phyloP scores from a whole-genome alignment of 2,329 filamentous ascomycete genomes.

The Epichloe festucae region DNA sequence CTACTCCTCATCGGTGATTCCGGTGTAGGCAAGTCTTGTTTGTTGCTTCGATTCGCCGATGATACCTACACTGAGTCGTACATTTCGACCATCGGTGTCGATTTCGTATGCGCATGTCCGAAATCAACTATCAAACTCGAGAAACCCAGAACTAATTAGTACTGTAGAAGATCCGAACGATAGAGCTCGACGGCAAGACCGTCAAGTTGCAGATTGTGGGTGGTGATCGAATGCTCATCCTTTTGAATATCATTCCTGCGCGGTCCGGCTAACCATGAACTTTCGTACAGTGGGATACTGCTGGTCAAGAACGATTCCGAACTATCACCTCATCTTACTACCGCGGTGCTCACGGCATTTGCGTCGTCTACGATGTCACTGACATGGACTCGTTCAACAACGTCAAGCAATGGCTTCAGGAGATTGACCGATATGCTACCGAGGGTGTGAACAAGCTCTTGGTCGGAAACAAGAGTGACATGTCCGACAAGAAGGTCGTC shows the following conservation, averaged over 20 bases:
- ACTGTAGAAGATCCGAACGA: constrained; percentile 92
- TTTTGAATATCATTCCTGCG: neutral
- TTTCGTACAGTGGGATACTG: constrained; percentile 78
- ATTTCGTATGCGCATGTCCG: constrained; percentile 65
- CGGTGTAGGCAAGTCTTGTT: constrained; percentile 98
- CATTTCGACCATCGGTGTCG: constrained; percentile 98
- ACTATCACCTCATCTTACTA: constrained; percentile 99
- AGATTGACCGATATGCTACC: constrained; percentile 98
- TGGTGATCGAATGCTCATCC: constrained; percentile 10
- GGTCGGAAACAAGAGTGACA: constrained; percentile 99
- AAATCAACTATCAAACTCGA: too few relatives aligned
- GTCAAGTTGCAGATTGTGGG: constrained; percentile 98
- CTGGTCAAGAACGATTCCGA: constrained; percentile 97
- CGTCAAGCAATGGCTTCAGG: constrained; percentile 99
- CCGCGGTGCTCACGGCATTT: constrained; percentile 96
- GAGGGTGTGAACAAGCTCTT: constrained; percentile 99
- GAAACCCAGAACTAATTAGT: constrained; percentile 7
- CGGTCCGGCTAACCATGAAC: neutral
- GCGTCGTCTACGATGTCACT: constrained; percentile 99
- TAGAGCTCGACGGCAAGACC: constrained; percentile 98
- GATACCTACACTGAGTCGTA: constrained; percentile 99
- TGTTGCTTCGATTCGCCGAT: constrained; percentile 94
- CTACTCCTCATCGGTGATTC: constrained; percentile 99
- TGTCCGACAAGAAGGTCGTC: constrained; percentile 99
- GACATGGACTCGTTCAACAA: constrained; percentile 99